These are phyloP conservation scores for Saccharomycopsis sp. DNA, from an alignment of 805 yeast genomes.

Conservation along the genomic window DNA sequence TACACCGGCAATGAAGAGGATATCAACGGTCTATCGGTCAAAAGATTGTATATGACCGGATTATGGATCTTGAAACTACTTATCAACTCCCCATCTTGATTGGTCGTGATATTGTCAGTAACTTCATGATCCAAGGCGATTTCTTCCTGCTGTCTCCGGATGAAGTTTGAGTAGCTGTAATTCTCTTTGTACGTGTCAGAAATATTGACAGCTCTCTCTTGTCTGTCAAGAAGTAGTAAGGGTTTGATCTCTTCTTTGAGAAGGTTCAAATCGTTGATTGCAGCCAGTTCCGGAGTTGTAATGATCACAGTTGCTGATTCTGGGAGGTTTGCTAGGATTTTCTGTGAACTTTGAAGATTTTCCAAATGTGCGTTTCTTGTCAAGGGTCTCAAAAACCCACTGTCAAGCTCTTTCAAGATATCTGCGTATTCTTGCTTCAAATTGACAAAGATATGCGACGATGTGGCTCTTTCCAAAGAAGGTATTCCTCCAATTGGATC, in stretches of 20 bases:
- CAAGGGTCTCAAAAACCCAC: slow-evolving; percentile 44
- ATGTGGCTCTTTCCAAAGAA: slow-evolving; percentile 67
- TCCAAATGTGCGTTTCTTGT: slow-evolving; percentile 50
- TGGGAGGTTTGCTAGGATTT: slow-evolving; percentile 44
- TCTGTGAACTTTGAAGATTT: slow-evolving; percentile 62
- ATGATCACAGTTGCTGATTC: slow-evolving; percentile 70
- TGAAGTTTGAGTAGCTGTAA: slow-evolving; percentile 7
- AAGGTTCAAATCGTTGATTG: slow-evolving; percentile 26
- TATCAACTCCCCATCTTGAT: slow-evolving; percentile 17
- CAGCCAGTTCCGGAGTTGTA: slow-evolving; percentile 76
- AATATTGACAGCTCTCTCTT: slow-evolving; percentile 1
- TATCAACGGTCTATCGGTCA: slow-evolving; percentile 86
- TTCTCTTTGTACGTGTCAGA: slow-evolving; percentile 15
- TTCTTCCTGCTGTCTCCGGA: neutral
- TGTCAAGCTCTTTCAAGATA: slow-evolving; percentile 54
- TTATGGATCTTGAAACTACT: slow-evolving; percentile 44
- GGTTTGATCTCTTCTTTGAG: neutral
- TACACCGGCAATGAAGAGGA: slow-evolving; percentile 85
- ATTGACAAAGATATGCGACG: slow-evolving; percentile 84
- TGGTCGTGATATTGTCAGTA: slow-evolving; percentile 24
- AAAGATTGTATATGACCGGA: slow-evolving; percentile 82
- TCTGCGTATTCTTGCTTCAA: slow-evolving; percentile 72
- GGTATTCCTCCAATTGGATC: slow-evolving; percentile 91
- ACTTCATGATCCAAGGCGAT: slow-evolving; percentile 1
- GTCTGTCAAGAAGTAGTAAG: neutral